A percentile compares a stretch with the other conserved stretches of the same genome.
phyloP scores from a whole-genome alignment of 2,329 filamentous ascomycete species.

The Colletotrichum theobromicola region DNA sequence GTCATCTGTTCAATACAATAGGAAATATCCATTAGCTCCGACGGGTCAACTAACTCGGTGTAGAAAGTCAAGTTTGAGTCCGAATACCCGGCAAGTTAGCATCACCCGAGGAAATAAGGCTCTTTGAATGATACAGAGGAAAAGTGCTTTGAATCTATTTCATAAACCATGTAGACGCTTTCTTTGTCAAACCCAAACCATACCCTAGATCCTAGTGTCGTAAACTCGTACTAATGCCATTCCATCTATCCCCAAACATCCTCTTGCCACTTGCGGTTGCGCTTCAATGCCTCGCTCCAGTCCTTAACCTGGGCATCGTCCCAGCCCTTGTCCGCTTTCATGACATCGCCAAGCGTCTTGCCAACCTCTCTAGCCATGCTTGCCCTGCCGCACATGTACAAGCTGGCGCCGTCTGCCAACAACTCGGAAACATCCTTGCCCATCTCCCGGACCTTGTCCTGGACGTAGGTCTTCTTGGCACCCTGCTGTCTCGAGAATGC shows the following conservation, averaged over 20 bases:
- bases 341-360: constrained; percentile 38
- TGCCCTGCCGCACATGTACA: constrained; percentile 48
- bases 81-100: too few relatives aligned
- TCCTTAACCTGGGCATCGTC: constrained; percentile 42
- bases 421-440: constrained; percentile 32
- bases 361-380: constrained; percentile 49
- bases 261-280: constrained; percentile 56
- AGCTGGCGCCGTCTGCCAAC: constrained; percentile 36
- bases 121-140: background rate
- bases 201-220: background rate
- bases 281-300: constrained; percentile 54
- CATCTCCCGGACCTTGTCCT: constrained; percentile 38
- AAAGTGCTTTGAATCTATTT: background rate
- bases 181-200: background rate
- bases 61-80: too few relatives aligned
- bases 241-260: constrained; percentile 53
- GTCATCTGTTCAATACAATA: too few relatives aligned
- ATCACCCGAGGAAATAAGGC: background rate
- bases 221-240: constrained; percentile 22
- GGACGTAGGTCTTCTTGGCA: constrained; percentile 37
- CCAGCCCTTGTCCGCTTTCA: constrained; percentile 40
- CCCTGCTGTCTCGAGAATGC: constrained; percentile 33
- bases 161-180: background rate
- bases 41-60: too few relatives aligned
- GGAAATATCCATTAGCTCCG: too few relatives aligned